Percentiles rank a stretch among this genome's conserved stretches.
Evolutionary conservation across 2,329 filamentous ascomycete genomes (phyloP).

Genomic region (Fusarium incarnatum): DNA sequence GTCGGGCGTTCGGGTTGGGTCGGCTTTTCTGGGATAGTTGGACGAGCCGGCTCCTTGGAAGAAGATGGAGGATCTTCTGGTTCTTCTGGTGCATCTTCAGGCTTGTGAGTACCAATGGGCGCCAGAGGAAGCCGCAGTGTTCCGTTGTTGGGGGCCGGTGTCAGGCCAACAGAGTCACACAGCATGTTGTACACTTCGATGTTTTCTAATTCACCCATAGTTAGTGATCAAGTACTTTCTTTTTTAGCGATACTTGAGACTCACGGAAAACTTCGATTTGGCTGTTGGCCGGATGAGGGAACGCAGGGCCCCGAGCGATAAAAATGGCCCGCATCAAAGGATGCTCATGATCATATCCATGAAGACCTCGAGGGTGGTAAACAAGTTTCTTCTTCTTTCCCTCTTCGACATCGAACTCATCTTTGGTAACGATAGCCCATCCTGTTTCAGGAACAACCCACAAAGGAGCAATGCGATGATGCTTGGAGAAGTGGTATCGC

Average conservation of each 20-base stretch:
- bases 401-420: slow-evolving; percentile 79
- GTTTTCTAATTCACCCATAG: slow-evolving; percentile 80
- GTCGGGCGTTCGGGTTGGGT: slow-evolving; percentile 28
- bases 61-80: slow-evolving; percentile 62
- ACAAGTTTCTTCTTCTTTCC: slow-evolving; percentile 71
- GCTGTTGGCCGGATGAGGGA: slow-evolving; percentile 86
- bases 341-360: slow-evolving; percentile 95
- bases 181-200: slow-evolving; percentile 95
- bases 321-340: slow-evolving; percentile 98
- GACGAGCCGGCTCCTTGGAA: slow-evolving; percentile 36
- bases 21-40: slow-evolving; percentile 38
- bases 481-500: slow-evolving; percentile 90
- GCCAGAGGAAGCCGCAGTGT: slow-evolving; percentile 79
- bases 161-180: slow-evolving; percentile 84
- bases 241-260: slow-evolving; percentile 52
- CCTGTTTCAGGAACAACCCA: slow-evolving; percentile 95
- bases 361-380: slow-evolving; percentile 86
- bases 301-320: slow-evolving; percentile 89
- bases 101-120: slow-evolving; percentile 70
- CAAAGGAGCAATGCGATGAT: slow-evolving; percentile 89
- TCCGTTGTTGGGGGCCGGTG: slow-evolving; percentile 85
- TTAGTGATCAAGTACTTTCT: slow-evolving; percentile 38
- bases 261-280: slow-evolving; percentile 84
- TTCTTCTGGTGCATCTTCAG: slow-evolving; percentile 60
- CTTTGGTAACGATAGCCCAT: slow-evolving; percentile 87